These are phyloP conservation scores for Dryadomyces quercivorus DNA, from an alignment of 2,329 filamentous ascomycete species.

Conservation along the genomic window DNA sequence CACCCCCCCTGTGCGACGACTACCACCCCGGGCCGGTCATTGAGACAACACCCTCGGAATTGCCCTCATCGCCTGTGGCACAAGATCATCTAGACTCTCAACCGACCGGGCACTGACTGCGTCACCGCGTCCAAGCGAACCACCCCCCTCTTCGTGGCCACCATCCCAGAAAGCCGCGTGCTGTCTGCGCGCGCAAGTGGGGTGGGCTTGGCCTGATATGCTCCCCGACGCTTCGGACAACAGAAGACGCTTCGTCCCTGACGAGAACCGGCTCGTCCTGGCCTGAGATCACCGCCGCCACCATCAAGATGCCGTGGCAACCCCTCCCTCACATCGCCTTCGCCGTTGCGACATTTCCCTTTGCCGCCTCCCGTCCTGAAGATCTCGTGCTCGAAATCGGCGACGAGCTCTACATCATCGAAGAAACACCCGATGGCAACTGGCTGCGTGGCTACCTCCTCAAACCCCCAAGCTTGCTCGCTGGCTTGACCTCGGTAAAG, in stretches of 20 bases:
- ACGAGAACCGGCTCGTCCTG: background rate
- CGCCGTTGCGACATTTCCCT: slow-evolving; percentile 91
- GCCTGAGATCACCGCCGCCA: slow-evolving; percentile 10
- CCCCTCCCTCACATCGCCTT: slow-evolving; percentile 95
- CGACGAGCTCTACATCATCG: slow-evolving; percentile 97
- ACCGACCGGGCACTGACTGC: too few species aligned
- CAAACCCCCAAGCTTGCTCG: slow-evolving; percentile 82
- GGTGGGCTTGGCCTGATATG: background rate
- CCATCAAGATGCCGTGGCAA: slow-evolving; percentile 77
- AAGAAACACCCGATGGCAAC: slow-evolving; percentile 80
- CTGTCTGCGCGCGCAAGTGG: background rate
- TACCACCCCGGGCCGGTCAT: background rate
- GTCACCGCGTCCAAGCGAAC: too few species aligned
- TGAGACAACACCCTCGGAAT: background rate
- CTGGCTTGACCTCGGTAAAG: slow-evolving; percentile 79
- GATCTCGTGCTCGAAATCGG: slow-evolving; percentile 95
- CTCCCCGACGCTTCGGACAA: background rate
- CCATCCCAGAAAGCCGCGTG: background rate
- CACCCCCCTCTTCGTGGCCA: too few species aligned
- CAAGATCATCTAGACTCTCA: background rate
- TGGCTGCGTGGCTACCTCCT: slow-evolving; percentile 96
- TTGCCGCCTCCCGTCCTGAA: slow-evolving; percentile 71
- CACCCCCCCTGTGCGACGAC: background rate
- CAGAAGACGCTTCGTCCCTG: background rate
- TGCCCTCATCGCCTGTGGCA: background rate